These are phyloP conservation scores for Elsinoe ampelina DNA, from an alignment of 2,329 filamentous ascomycete genomes.

Conservation along the genomic window DNA sequence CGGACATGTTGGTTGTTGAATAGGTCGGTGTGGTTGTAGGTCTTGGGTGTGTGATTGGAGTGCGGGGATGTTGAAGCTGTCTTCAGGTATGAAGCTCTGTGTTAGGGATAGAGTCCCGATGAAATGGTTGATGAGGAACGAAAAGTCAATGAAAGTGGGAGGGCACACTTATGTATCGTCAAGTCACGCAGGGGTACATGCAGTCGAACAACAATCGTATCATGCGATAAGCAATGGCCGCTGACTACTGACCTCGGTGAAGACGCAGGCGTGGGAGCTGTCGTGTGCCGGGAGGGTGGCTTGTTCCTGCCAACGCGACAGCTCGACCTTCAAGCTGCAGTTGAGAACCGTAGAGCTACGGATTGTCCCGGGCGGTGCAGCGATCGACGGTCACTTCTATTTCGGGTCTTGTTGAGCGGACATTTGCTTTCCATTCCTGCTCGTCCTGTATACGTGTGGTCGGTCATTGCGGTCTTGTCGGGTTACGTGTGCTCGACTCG, in stretches of 20 bases:
- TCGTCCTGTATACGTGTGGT: not conserved
- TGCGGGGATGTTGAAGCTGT: constrained; percentile 5
- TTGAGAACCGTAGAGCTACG: not conserved
- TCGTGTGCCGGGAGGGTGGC: not conserved
- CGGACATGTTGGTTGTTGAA: constrained; percentile 31
- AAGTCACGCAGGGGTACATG: constrained; percentile 6
- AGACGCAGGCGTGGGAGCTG: not conserved
- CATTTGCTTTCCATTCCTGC: not conserved
- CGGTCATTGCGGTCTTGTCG: constrained; percentile 2
- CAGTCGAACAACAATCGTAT: not conserved
- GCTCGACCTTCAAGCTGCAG: not conserved
- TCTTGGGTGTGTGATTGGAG: not conserved
- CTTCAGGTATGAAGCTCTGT: too few relatives aligned
- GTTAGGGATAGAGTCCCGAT: not conserved
- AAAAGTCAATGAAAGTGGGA: not conserved
- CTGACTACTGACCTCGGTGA: not conserved
- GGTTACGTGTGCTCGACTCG: not conserved
- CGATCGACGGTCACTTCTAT: constrained; percentile 10
- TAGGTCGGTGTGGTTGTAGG: constrained; percentile 12
- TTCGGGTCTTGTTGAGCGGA: constrained; percentile 11
- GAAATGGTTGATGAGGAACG: not conserved
- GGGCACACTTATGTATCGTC: constrained; percentile 1
- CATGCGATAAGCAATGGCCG: constrained; percentile 1
- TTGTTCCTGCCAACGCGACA: not conserved
- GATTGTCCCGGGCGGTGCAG: not conserved